Percentiles rank a stretch among this genome's conserved stretches.
Evolutionary conservation across 176 grass and related monocot species (phyloP).

Genomic region (Triticum dicoccoides): DNA sequence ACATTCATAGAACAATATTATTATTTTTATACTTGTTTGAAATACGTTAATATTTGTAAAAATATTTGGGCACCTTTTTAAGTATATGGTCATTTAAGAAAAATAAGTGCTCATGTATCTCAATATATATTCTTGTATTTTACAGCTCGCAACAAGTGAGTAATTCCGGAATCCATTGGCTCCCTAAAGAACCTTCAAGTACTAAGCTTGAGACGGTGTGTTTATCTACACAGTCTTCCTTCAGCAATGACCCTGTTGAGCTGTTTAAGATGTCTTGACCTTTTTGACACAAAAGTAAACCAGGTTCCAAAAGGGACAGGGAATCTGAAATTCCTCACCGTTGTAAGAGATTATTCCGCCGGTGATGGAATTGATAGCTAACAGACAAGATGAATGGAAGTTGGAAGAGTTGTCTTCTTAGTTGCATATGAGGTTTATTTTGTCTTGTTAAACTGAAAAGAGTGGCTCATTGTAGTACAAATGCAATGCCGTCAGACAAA

Average conservation of each 20-base stretch:
- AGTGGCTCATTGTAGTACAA: neutral
- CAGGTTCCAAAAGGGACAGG: slow-evolving; percentile 21
- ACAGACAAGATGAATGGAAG: neutral
- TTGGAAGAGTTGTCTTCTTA: neutral
- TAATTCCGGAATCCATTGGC: neutral
- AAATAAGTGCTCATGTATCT: too few species aligned
- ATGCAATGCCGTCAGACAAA: neutral
- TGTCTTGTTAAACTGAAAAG: neutral
- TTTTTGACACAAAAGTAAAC: neutral
- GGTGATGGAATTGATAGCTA: neutral
- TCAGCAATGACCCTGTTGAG: neutral
- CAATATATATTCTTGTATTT: too few species aligned
- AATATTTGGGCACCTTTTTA: too few species aligned
- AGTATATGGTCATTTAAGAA: too few species aligned
- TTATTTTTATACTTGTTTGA: too few species aligned
- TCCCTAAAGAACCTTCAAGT: slow-evolving; percentile 21
- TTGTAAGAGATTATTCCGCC: neutral
- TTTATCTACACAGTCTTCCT: neutral
- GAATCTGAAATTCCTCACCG: neutral
- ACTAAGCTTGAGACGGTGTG: neutral
- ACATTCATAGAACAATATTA: too few species aligned
- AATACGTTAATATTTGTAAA: too few species aligned
- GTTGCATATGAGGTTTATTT: too few species aligned
- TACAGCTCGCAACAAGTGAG: too few species aligned
- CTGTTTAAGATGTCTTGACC: neutral